Evolutionary conservation across 495 filamentous ascomycete species (phyloP).

Genomic region (Podospora sp.): DNA sequence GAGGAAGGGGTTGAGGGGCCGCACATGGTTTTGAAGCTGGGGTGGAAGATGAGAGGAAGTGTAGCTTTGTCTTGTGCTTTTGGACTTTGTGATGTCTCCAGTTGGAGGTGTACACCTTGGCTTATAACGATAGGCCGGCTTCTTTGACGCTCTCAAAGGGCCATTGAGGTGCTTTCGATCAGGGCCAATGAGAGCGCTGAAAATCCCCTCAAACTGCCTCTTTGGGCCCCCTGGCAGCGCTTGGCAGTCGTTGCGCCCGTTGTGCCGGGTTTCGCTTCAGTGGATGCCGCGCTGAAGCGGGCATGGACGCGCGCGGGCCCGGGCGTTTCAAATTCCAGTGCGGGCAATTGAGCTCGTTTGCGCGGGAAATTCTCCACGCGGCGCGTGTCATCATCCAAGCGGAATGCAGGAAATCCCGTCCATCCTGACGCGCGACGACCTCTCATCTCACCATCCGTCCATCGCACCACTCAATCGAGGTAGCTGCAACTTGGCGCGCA

Average conservation of each 20-base stretch:
- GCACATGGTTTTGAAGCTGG: slow-evolving; percentile 26
- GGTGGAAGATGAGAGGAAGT: too few species aligned
- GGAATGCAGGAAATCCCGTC: neutral
- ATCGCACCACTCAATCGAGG: neutral
- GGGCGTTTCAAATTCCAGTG: slow-evolving; percentile 2
- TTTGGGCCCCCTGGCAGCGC: slow-evolving; percentile 15
- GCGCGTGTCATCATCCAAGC: slow-evolving; percentile 16
- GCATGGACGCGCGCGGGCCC: neutral
- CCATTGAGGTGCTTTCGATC: neutral
- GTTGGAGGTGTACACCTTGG: neutral
- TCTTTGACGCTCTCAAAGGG: too few species aligned
- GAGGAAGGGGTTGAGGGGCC: slow-evolving; percentile 29
- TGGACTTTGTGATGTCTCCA: neutral
- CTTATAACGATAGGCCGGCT: neutral
- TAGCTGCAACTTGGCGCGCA: neutral
- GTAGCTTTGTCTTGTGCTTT: neutral
- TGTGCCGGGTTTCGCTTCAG: slow-evolving; percentile 3
- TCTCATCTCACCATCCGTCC: slow-evolving; percentile 7
- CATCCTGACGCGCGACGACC: slow-evolving; percentile 13
- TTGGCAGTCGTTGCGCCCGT: slow-evolving; percentile 20
- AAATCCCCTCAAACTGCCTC: slow-evolving; percentile 32
- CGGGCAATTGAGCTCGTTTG: slow-evolving; percentile 40
- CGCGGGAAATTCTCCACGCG: slow-evolving; percentile 27
- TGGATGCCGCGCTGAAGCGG: neutral
- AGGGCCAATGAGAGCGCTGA: slow-evolving; percentile 19